These are phyloP conservation scores for Cryphonectria carpinicola DNA, from an alignment of 2,329 filamentous ascomycete species.

Conservation along the genomic window DNA sequence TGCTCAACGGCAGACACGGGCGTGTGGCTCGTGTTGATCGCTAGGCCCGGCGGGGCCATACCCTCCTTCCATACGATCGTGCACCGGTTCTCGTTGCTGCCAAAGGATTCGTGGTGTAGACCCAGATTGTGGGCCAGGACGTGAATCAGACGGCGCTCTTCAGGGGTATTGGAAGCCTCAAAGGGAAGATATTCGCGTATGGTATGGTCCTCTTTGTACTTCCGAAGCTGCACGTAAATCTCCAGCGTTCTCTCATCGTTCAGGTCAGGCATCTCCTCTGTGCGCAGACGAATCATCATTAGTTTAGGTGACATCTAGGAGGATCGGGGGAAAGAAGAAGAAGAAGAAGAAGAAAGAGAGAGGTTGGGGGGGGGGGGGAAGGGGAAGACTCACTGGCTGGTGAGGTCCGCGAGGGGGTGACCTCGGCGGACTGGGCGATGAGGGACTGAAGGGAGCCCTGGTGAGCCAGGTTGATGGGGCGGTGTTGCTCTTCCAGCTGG, in stretches of 20 bases:
- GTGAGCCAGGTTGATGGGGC: conserved; percentile 75
- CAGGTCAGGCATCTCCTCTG: conserved; percentile 58
- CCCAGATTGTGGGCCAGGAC: conserved; percentile 95
- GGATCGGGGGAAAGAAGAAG: not conserved
- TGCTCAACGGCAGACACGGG: conserved; percentile 33
- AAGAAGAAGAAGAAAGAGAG: too few relatives aligned
- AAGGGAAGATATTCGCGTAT: conserved; percentile 81
- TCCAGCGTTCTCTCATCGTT: conserved; percentile 87
- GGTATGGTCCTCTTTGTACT: conserved; percentile 26
- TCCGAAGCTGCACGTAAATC: conserved; percentile 82
- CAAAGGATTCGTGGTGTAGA: conserved; percentile 86
- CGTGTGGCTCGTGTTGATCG: conserved; percentile 74
- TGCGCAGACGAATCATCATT: conserved; percentile 31
- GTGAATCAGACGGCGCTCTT: conserved; percentile 88
- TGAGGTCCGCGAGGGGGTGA: conserved; percentile 56
- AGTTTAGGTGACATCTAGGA: conserved; percentile 26
- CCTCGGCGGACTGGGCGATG: conserved; percentile 61
- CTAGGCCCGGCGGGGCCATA: conserved; percentile 59
- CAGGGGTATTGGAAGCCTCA: conserved; percentile 76
- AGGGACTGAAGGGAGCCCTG: conserved; percentile 87
- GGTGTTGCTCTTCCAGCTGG: conserved; percentile 95
- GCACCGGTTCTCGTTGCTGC: conserved; percentile 76
- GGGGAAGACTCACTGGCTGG: conserved; percentile 49
- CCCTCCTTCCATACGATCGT: conserved; percentile 30
- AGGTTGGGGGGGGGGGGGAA: not conserved